Conservation (phyloP, 192 early-diverging fungal genomes). For the Geranomyces michiganensis region DNA sequence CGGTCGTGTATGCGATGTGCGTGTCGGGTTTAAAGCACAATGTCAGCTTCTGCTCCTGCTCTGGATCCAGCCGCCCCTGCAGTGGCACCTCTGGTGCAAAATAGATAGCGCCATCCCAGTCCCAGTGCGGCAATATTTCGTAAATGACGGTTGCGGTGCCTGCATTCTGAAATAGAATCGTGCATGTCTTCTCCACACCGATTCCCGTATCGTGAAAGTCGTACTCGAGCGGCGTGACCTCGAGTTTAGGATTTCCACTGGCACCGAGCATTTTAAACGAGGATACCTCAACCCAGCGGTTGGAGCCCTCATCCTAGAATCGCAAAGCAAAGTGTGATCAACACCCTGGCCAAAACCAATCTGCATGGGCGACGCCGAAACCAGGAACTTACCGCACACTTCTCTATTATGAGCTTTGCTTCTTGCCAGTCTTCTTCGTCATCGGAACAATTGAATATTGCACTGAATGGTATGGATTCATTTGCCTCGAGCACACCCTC, state of each 20-base stretch:
- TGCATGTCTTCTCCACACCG: constrained; percentile 26
- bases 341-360: no score
- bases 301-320: constrained; percentile 33
- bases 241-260: constrained; percentile 53
- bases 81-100: constrained; percentile 21
- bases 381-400: constrained; percentile 8
- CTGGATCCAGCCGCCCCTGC: constrained; percentile 41
- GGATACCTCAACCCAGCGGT: constrained; percentile 48
- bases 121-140: constrained; percentile 45
- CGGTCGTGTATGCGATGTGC: constrained; percentile 27
- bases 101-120: constrained; percentile 37
- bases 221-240: constrained; percentile 33
- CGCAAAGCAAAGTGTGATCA: no score
- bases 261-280: constrained; percentile 51
- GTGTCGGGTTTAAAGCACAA: constrained; percentile 41
- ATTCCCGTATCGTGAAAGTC: constrained; percentile 50
- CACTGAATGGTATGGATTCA: constrained; percentile 36
- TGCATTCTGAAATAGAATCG: constrained; percentile 8
- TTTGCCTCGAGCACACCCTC: constrained; percentile 50
- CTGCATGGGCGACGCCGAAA: no score
- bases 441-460: constrained; percentile 52
- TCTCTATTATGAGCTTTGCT: constrained; percentile 53
- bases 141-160: constrained; percentile 49
- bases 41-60: constrained; percentile 23
- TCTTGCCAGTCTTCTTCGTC: constrained; percentile 59